A percentile compares a stretch with the other conserved stretches of the same genome.
Evolutionary conservation across 495 filamentous ascomycete species (phyloP).

Genomic region (Penicillium diatomitis): DNA sequence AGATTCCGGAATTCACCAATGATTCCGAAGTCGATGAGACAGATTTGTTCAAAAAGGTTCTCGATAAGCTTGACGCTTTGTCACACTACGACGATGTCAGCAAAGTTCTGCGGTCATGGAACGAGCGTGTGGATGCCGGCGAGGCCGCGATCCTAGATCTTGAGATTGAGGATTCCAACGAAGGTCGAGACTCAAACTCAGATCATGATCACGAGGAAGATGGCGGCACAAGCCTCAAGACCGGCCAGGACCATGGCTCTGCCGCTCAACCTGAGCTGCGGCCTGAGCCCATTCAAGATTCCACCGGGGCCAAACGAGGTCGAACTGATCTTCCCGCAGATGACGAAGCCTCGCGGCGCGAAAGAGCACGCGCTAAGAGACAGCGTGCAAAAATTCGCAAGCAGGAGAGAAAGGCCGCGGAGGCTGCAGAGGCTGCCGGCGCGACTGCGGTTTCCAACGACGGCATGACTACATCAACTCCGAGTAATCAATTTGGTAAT

Average conservation of each 20-base stretch:
- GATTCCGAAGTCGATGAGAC: constrained; percentile 19
- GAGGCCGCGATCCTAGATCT: constrained; percentile 19
- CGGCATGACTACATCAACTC: too few relatives aligned
- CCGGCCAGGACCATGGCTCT: not conserved
- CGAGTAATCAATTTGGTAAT: too few relatives aligned
- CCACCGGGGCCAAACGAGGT: not conserved
- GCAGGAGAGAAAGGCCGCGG: constrained; percentile 10
- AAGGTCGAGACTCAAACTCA: not conserved
- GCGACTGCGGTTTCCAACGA: not conserved
- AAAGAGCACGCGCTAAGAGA: constrained; percentile 1
- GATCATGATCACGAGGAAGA: constrained; percentile 7
- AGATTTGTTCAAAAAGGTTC: constrained; percentile 23
- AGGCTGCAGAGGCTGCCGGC: not conserved
- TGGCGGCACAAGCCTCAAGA: constrained; percentile 9
- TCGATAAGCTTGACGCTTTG: constrained; percentile 23
- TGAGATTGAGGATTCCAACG: constrained; percentile 3
- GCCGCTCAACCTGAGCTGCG: not conserved
- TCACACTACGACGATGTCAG: constrained; percentile 32
- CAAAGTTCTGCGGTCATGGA: constrained; percentile 25
- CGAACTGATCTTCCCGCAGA: not conserved
- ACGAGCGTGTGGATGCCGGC: constrained; percentile 5
- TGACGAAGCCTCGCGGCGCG: constrained; percentile 6
- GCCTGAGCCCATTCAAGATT: not conserved
- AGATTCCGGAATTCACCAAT: constrained; percentile 64
- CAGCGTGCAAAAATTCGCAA: constrained; percentile 13